These are phyloP conservation scores for Leptographium procerum DNA, from an alignment of 2,329 filamentous ascomycete species.

Conservation along the genomic window DNA sequence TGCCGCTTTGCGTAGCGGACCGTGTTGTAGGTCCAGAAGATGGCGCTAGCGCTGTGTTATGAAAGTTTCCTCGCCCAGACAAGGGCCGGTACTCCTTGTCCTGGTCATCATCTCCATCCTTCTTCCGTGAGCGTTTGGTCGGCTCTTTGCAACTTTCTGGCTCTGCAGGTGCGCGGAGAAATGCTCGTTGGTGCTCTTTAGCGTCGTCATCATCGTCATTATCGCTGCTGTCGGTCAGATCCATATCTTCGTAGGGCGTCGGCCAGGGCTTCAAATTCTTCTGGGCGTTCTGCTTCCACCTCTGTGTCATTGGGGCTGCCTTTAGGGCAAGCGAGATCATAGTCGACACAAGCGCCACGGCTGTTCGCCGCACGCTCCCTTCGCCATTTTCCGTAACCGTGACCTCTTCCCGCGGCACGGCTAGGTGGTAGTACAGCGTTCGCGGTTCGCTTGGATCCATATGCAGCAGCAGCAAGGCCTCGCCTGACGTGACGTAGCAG, in stretches of 20 bases:
- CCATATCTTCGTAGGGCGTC: background rate
- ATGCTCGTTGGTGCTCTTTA: background rate
- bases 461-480: background rate
- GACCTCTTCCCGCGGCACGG: background rate
- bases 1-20: too few relatives aligned
- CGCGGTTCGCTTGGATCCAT: background rate
- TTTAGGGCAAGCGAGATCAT: background rate
- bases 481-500: background rate
- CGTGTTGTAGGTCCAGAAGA: too few relatives aligned
- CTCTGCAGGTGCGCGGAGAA: background rate
- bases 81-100: background rate
- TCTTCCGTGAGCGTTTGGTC: background rate
- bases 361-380: background rate
- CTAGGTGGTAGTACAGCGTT: constrained; percentile 5
- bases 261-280: background rate
- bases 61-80: background rate
- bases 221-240: background rate
- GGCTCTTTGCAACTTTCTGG: background rate
- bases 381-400: background rate
- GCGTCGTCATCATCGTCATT: background rate
- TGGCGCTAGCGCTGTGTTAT: too few relatives aligned
- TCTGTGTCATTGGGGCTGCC: background rate
- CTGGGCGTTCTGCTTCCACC: background rate
- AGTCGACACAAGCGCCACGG: background rate
- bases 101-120: background rate